A percentile compares a stretch with the other conserved stretches of the same genome.
Evolutionary conservation across 371 early-diverging fungal genomes (phyloP).

Genomic region (Cokeromyces recurvatus): DNA sequence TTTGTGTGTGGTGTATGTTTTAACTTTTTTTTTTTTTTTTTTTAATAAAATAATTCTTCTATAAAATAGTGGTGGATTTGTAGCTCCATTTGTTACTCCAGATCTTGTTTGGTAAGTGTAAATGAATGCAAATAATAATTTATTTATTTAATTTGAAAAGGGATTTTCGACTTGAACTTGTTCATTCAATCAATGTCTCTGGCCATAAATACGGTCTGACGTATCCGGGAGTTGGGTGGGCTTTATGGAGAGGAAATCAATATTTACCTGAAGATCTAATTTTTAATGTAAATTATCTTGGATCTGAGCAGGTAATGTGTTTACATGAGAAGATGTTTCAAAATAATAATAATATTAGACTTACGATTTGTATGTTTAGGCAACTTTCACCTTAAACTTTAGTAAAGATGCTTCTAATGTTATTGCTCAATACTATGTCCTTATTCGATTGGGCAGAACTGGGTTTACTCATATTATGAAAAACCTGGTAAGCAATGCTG

Average conservation of each 20-base stretch:
- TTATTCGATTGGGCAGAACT: slow-evolving; percentile 57
- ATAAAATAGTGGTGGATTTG: slow-evolving; percentile 68
- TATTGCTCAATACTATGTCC: slow-evolving; percentile 67
- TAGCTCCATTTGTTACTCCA: slow-evolving; percentile 75
- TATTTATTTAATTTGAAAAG: slow-evolving; percentile 1
- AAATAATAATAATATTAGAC: too few relatives aligned
- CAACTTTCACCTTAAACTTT: slow-evolving; percentile 72
- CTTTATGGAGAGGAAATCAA: slow-evolving; percentile 56
- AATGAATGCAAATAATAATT: neutral
- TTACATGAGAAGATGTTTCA: too few relatives aligned
- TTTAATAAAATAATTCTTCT: neutral
- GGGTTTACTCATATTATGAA: slow-evolving; percentile 62
- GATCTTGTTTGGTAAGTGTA: slow-evolving; percentile 64
- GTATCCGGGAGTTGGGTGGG: slow-evolving; percentile 70
- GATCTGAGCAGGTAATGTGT: slow-evolving; percentile 38
- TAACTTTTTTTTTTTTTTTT: neutral
- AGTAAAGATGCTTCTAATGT: slow-evolving; percentile 60
- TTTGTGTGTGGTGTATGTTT: neutral
- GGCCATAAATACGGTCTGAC: slow-evolving; percentile 80
- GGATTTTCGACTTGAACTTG: slow-evolving; percentile 61
- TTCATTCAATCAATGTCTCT: slow-evolving; percentile 65
- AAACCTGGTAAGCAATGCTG: slow-evolving; percentile 39
- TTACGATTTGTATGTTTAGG: too few relatives aligned
- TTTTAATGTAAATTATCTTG: slow-evolving; percentile 65
- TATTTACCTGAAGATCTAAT: slow-evolving; percentile 62